Percentiles rank a stretch among this genome's conserved stretches.
These are phyloP conservation scores for Geotrichum reessii DNA, from an alignment of 1,139 yeast genomes.

Conservation along the genomic window DNA sequence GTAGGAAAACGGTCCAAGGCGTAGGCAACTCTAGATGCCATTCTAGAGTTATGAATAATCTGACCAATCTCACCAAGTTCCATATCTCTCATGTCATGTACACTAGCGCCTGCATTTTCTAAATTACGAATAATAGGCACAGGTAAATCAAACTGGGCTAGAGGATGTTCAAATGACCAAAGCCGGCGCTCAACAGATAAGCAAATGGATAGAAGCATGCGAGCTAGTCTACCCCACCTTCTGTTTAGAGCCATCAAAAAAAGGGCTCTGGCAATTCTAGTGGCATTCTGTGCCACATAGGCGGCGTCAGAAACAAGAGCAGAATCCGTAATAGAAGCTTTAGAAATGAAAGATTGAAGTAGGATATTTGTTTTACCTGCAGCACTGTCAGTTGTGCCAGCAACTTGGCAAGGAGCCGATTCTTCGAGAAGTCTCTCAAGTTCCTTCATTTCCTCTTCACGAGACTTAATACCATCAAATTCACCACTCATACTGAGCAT, in stretches of 20 bases:
- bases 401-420: constrained; percentile 73
- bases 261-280: constrained; percentile 86
- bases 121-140: constrained; percentile 58
- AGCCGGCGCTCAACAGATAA: constrained; percentile 76
- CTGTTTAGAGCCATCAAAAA: constrained; percentile 81
- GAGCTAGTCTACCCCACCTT: constrained; percentile 81
- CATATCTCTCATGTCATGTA: constrained; percentile 71
- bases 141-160: constrained; percentile 79
- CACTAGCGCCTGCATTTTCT: constrained; percentile 57
- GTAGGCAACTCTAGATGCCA: constrained; percentile 61
- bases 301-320: constrained; percentile 81
- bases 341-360: constrained; percentile 82
- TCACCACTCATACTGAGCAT: constrained; percentile 92
- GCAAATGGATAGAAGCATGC: constrained; percentile 70
- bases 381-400: constrained; percentile 67
- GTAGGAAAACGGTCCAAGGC: constrained; percentile 70
- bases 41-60: constrained; percentile 68
- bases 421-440: constrained; percentile 49
- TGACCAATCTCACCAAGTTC: constrained; percentile 77
- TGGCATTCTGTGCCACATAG: constrained; percentile 93
- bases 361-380: constrained; percentile 85
- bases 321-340: constrained; percentile 65
- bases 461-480: constrained; percentile 80
- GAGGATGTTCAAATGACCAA: constrained; percentile 91
- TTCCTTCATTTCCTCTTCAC: constrained; percentile 83